These are phyloP conservation scores for Trametes gibbosa DNA, from an alignment of 768 basidiomycete species.

Conservation along the genomic window DNA sequence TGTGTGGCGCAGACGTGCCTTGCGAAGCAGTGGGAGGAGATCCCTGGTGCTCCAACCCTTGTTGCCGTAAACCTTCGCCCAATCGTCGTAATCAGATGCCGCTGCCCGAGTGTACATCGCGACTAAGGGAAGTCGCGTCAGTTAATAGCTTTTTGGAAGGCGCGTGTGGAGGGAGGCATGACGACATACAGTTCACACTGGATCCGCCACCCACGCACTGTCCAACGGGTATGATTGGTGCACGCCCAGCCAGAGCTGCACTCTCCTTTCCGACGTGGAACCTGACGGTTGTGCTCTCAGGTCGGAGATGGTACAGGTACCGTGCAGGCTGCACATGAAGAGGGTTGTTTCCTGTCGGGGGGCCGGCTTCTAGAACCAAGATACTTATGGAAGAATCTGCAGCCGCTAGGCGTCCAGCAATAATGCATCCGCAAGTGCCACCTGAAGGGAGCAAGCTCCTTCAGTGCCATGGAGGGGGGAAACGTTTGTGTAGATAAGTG, in stretches of 20 bases:
- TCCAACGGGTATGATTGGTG: slow-evolving; percentile 42
- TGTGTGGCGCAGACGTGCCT: slow-evolving; percentile 35
- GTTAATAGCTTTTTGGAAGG: not conserved
- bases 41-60: slow-evolving; percentile 60
- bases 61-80: slow-evolving; percentile 51
- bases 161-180: not conserved
- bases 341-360: slow-evolving; percentile 44
- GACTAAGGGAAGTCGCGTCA: slow-evolving; percentile 18
- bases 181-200: slow-evolving; percentile 50
- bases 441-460: not conserved
- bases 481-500: not conserved
- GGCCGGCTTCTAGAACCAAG: slow-evolving; percentile 59
- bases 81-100: slow-evolving; percentile 66
- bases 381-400: slow-evolving; percentile 56
- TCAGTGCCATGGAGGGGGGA: not conserved
- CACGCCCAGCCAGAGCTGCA: slow-evolving; percentile 44
- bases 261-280: slow-evolving; percentile 40
- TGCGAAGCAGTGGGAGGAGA: slow-evolving; percentile 56
- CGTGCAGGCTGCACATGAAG: slow-evolving; percentile 54
- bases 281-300: slow-evolving; percentile 41
- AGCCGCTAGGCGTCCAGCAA: slow-evolving; percentile 51
- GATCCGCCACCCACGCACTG: slow-evolving; percentile 63
- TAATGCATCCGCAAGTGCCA: slow-evolving; percentile 52
- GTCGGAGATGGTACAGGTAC: slow-evolving; percentile 41
- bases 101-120: slow-evolving; percentile 57